Conservation (phyloP, 2,329 filamentous ascomycete genomes). For the Aspergillus pseudoglaucus region DNA sequence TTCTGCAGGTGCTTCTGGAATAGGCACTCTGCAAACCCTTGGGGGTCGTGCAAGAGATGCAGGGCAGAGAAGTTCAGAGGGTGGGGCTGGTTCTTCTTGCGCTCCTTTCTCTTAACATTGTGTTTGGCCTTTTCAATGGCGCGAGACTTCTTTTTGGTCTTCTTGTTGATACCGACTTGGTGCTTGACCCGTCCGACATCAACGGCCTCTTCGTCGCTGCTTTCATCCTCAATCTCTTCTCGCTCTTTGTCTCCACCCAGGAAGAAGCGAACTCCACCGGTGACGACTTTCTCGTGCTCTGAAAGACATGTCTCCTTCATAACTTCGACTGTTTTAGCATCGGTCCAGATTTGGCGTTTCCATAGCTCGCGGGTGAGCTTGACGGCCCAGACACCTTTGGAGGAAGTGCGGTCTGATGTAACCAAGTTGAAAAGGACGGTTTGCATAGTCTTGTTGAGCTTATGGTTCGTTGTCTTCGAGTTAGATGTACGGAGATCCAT, state of each 20-base stretch:
- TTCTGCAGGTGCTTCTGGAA: constrained; percentile 90
- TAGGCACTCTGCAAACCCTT: constrained; percentile 83
- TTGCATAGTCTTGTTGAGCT: constrained; percentile 86
- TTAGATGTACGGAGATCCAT: constrained; percentile 86
- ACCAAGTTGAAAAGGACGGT: constrained; percentile 89
- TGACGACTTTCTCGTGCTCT: constrained; percentile 87
- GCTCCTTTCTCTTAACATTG: constrained; percentile 75
- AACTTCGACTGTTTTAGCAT: constrained; percentile 89
- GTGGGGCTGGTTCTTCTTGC: constrained; percentile 81
- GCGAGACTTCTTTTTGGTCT: constrained; percentile 79
- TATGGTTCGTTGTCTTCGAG: constrained; percentile 80
- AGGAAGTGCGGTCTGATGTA: constrained; percentile 73
- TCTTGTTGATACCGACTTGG: constrained; percentile 89
- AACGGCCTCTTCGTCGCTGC: constrained; percentile 66
- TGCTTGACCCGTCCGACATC: constrained; percentile 80
- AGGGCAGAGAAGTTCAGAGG: constrained; percentile 93
- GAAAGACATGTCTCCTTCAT: constrained; percentile 91
- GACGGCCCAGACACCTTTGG: constrained; percentile 89
- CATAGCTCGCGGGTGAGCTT: constrained; percentile 93
- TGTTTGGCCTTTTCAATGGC: constrained; percentile 72
- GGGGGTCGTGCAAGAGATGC: constrained; percentile 87
- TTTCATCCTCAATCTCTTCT: constrained; percentile 86
- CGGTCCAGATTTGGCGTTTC: constrained; percentile 94
- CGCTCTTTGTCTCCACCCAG: constrained; percentile 92
- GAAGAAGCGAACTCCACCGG: constrained; percentile 87